Percentiles rank a stretch among this genome's conserved stretches.
Evolutionary conservation across 192 early-diverging fungal genomes (phyloP).

Genomic region (Coemansia sp.): DNA sequence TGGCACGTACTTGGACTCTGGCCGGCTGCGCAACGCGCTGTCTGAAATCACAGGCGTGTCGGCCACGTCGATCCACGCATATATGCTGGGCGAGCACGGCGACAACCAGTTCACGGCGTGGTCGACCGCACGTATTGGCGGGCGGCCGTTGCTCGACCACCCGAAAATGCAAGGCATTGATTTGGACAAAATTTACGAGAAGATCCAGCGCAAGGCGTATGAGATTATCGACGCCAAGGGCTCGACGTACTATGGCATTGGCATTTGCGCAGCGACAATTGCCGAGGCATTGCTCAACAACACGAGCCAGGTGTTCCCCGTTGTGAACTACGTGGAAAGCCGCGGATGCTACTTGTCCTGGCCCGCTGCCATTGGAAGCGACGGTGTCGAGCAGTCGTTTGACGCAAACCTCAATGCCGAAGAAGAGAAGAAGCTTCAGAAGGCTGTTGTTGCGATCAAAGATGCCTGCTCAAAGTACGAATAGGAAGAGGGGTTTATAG

Average conservation of each 20-base stretch:
- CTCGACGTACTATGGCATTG: constrained; percentile 83
- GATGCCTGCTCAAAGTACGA: constrained; percentile 39
- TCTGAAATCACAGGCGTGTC: constrained; percentile 59
- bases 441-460: constrained; percentile 58
- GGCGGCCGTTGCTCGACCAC: constrained; percentile 64
- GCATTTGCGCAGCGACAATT: constrained; percentile 70
- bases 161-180: constrained; percentile 62
- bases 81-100: constrained; percentile 84
- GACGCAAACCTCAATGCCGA: constrained; percentile 63
- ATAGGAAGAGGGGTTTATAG: not conserved
- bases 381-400: constrained; percentile 71
- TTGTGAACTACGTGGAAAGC: constrained; percentile 66
- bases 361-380: constrained; percentile 73
- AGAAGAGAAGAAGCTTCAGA: constrained; percentile 60
- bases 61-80: constrained; percentile 73
- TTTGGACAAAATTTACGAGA: constrained; percentile 55
- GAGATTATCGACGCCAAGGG: constrained; percentile 85
- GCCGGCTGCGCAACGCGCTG: constrained; percentile 65
- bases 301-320: constrained; percentile 65
- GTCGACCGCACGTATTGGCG: constrained; percentile 70
- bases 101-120: constrained; percentile 84
- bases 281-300: constrained; percentile 70
- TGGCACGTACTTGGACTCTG: constrained; percentile 80
- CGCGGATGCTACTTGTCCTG: constrained; percentile 68
- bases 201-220: constrained; percentile 73